Conservation (phyloP, 2,329 filamentous ascomycete genomes). For the Botrytis byssoidea region DNA sequence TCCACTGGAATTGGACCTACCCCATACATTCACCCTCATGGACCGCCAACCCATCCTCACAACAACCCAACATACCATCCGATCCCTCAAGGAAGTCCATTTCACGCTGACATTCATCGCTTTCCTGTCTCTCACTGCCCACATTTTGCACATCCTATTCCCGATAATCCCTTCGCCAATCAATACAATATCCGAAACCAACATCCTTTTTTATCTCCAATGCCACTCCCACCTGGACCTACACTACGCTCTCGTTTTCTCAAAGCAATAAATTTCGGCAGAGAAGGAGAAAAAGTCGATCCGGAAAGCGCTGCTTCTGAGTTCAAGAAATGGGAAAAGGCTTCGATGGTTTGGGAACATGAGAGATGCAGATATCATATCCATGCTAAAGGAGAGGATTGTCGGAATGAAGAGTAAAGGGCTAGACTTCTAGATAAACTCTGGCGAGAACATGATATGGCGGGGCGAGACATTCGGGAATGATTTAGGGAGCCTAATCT, state of each 20-base stretch:
- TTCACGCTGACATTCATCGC: neutral
- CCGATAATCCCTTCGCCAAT: neutral
- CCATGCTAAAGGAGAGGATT: neutral
- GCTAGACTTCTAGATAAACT: neutral
- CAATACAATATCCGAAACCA: neutral
- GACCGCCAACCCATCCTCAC: neutral
- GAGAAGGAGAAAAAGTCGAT: neutral
- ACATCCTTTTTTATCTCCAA: neutral
- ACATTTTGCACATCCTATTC: too few relatives aligned
- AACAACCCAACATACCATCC: neutral
- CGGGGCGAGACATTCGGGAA: fast-evolving
- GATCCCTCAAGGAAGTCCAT: neutral
- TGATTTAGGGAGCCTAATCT: fast-evolving
- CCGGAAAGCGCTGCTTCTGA: neutral
- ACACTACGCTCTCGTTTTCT: neutral
- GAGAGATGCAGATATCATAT: neutral
- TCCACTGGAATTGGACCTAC: neutral
- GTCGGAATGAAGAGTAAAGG: neutral
- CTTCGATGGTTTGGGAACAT: neutral
- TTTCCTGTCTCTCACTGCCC: neutral
- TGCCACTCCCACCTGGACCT: neutral
- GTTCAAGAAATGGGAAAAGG: neutral
- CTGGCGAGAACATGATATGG: fast-evolving
- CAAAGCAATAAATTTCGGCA: neutral
- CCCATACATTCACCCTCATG: neutral